A percentile compares a stretch with the other conserved stretches of the same genome.
phyloP scores from a whole-genome alignment of 129 eudicot genomes.

The Deinandra increscens region DNA sequence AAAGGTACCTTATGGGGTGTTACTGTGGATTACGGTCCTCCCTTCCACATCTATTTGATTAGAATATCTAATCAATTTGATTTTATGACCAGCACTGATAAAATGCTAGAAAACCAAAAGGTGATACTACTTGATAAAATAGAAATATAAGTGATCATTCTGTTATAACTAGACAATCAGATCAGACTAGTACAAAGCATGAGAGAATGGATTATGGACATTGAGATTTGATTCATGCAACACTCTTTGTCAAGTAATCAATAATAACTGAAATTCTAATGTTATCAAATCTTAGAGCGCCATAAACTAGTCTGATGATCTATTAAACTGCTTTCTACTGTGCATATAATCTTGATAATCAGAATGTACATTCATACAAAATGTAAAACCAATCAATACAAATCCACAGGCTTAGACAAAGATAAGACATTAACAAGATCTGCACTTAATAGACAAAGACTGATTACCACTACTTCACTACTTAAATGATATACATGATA shows the following conservation, averaged over 20 bases:
- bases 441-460: constrained; percentile 9
- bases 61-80: background rate
- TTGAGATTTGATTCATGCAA: background rate
- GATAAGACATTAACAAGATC: constrained; percentile 10
- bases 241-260: constrained; percentile 17
- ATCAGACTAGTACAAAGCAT: background rate
- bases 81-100: constrained; percentile 1
- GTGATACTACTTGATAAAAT: background rate
- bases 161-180: background rate
- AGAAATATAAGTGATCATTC: background rate
- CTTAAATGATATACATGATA: background rate
- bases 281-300: background rate
- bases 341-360: background rate
- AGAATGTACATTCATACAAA: background rate
- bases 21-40: background rate
- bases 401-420: background rate
- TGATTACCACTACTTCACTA: background rate
- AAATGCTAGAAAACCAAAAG: background rate
- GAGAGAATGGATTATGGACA: background rate
- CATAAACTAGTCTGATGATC: constrained; percentile 15
- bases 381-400: constrained; percentile 6
- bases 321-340: constrained; percentile 9
- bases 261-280: constrained; percentile 11
- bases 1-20: background rate
- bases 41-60: background rate